Conservation (phyloP, 2,329 filamentous ascomycete genomes). For the Pleurostoma richardsiae region DNA sequence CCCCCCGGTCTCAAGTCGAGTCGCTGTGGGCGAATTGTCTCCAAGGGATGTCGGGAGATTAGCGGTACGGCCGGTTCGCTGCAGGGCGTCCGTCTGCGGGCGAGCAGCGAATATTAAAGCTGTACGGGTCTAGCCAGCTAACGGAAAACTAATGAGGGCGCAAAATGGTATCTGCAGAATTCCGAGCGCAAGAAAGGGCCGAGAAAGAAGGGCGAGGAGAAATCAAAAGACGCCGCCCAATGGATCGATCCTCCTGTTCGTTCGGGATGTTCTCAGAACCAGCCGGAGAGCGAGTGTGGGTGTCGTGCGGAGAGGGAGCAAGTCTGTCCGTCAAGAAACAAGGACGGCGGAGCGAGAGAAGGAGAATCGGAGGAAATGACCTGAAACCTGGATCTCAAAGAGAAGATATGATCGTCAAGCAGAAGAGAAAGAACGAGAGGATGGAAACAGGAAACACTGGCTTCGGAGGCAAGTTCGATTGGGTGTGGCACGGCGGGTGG, state of each 20-base stretch:
- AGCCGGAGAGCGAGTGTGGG: no score
- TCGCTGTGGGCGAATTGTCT: not conserved
- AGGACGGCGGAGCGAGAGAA: slow-evolving; percentile 4
- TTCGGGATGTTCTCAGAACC: no score
- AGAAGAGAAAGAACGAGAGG: no score
- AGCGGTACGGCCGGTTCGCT: not conserved
- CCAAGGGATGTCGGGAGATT: not conserved
- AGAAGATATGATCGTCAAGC: no score
- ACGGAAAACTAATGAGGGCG: no score
- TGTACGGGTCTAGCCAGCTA: not conserved
- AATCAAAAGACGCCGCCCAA: slow-evolving; percentile 6
- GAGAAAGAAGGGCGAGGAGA: not conserved
- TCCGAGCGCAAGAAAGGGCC: not conserved
- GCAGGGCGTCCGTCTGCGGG: not conserved
- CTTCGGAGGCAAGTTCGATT: no score
- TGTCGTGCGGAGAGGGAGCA: slow-evolving; percentile 5
- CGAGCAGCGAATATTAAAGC: not conserved
- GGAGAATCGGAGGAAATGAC: not conserved
- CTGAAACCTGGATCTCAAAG: not conserved
- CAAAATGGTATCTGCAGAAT: not conserved
- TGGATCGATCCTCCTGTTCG: slow-evolving; percentile 6
- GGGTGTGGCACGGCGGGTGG: no score
- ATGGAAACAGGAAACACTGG: no score
- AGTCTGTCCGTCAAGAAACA: not conserved
- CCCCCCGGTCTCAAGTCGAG: not conserved